Conservation (phyloP, 1,139 yeast species). For the Debaryomyces singareniensis region DNA sequence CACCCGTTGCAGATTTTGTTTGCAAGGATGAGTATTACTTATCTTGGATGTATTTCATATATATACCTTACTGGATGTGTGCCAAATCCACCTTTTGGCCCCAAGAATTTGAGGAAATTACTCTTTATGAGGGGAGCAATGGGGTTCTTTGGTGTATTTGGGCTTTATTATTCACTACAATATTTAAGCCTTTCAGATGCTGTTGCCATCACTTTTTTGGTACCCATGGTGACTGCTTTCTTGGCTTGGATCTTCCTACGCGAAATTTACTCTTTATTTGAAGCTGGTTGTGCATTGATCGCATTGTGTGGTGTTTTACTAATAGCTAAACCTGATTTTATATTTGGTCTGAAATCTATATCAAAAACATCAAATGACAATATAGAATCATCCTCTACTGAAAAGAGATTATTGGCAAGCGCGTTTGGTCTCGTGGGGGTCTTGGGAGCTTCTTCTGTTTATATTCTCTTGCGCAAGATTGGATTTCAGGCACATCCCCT, state of each 20-base stretch:
- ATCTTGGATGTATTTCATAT: constrained; percentile 47
- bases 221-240: constrained; percentile 73
- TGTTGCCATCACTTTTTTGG: constrained; percentile 69
- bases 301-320: constrained; percentile 73
- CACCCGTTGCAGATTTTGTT: constrained; percentile 75
- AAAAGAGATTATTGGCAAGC: constrained; percentile 49
- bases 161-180: constrained; percentile 66
- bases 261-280: constrained; percentile 63
- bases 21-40: constrained; percentile 71
- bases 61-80: constrained; percentile 45
- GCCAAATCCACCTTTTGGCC: constrained; percentile 68
- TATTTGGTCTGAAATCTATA: constrained; percentile 43
- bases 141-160: constrained; percentile 78
- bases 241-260: constrained; percentile 62
- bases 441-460: constrained; percentile 63
- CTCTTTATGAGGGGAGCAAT: constrained; percentile 59
- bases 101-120: constrained; percentile 48
- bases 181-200: constrained; percentile 73
- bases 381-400: constrained; percentile 34
- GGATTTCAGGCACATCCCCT: constrained; percentile 78
- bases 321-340: constrained; percentile 76
- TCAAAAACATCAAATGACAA: constrained; percentile 20
- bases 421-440: constrained; percentile 64
- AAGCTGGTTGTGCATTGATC: constrained; percentile 60
- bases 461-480: constrained; percentile 65